Percentiles rank a stretch among this genome's conserved stretches.
phyloP scores from a whole-genome alignment of 179 eudicot genomes.

The Corrigiola litoralis region DNA sequence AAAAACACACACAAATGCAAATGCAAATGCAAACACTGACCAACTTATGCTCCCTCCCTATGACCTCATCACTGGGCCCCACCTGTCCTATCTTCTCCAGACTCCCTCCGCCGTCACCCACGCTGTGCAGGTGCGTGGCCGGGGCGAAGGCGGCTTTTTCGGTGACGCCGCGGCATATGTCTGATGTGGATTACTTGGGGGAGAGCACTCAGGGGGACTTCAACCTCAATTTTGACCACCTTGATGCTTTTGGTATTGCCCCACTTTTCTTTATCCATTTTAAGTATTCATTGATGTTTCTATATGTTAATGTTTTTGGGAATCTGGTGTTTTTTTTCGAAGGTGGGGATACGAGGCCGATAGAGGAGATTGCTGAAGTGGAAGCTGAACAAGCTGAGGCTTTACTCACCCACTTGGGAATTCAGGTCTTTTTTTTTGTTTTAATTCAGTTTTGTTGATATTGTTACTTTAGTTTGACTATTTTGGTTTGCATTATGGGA shows the following conservation, averaged over 20 bases:
- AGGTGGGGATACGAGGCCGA: constrained; percentile 68
- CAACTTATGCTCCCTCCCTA: constrained; percentile 1
- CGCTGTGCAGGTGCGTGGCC: constrained; percentile 11
- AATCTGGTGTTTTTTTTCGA: background rate
- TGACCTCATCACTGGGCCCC: constrained; percentile 5
- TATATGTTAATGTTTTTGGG: background rate
- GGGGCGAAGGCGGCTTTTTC: constrained; percentile 38
- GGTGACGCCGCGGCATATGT: constrained; percentile 35
- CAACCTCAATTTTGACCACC: constrained; percentile 41
- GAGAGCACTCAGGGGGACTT: constrained; percentile 90
- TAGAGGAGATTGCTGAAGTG: constrained; percentile 79
- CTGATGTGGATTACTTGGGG: constrained; percentile 76
- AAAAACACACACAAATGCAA: too few relatives aligned
- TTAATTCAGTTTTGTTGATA: background rate
- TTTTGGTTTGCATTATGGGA: background rate
- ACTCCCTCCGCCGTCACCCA: constrained; percentile 14
- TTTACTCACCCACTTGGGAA: constrained; percentile 68
- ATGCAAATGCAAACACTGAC: constrained; percentile 1
- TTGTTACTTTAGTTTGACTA: background rate
- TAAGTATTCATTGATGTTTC: too few relatives aligned
- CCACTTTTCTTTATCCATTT: background rate
- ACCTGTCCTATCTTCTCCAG: background rate
- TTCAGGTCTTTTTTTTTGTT: constrained; percentile 33
- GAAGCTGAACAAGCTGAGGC: constrained; percentile 71
- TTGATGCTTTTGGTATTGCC: constrained; percentile 30